Evolutionary conservation across 78 protist species (phyloP).

Genomic region (Emiliania huxleyi): DNA sequence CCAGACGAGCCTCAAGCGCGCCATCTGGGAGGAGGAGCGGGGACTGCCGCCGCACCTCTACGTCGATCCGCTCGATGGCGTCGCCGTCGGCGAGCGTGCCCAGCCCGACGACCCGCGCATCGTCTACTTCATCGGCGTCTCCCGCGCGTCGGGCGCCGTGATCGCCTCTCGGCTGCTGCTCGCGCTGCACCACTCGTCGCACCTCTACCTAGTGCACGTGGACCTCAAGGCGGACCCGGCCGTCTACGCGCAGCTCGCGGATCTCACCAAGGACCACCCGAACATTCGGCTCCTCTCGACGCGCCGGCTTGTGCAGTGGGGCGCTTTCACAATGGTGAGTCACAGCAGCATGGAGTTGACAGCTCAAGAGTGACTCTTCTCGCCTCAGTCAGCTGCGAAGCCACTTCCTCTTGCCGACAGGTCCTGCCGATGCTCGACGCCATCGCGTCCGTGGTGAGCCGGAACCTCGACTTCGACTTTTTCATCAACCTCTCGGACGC

Average conservation of each 20-base stretch:
- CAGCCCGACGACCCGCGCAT: neutral
- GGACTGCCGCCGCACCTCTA: neutral
- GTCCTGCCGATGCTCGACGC: neutral
- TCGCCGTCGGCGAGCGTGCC: neutral
- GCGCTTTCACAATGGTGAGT: neutral
- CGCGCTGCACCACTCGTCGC: constrained; percentile 19
- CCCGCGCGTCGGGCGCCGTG: neutral
- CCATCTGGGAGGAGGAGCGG: neutral
- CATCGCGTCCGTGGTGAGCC: neutral
- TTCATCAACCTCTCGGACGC: constrained; percentile 11
- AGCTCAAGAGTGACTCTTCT: too few relatives aligned
- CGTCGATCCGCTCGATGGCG: neutral
- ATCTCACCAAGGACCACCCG: neutral
- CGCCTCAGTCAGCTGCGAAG: too few relatives aligned
- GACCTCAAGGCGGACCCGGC: neutral
- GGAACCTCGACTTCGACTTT: neutral
- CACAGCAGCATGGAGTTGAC: too few relatives aligned
- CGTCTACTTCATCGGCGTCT: neutral
- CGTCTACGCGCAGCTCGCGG: neutral
- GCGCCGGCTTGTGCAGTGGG: constrained; percentile 23
- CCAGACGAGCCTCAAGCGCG: neutral
- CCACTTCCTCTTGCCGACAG: too few relatives aligned
- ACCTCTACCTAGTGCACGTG: neutral
- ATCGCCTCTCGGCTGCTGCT: neutral
- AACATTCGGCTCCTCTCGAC: neutral